Evolutionary conservation across 2,329 filamentous ascomycete genomes (phyloP).

Genomic region (Penicillium sp.): DNA sequence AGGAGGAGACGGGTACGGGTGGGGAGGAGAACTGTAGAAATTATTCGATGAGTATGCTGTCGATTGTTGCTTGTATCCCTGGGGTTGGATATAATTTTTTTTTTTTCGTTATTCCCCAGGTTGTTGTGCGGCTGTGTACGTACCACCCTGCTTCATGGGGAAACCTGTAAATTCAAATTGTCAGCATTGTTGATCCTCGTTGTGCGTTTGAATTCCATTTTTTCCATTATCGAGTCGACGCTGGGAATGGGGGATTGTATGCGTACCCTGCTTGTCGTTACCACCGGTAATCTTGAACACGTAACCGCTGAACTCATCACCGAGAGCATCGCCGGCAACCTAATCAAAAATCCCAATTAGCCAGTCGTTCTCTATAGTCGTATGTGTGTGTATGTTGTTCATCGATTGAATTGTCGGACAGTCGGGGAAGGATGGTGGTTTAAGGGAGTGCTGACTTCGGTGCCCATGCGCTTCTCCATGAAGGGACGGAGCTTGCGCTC

Average conservation of each 20-base stretch:
- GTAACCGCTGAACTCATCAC: constrained; percentile 99
- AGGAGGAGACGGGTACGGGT: constrained; percentile 98
- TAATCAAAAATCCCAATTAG: constrained; percentile 45
- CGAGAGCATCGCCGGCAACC: constrained; percentile 89
- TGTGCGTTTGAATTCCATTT: neutral
- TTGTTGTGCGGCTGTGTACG: constrained; percentile 31
- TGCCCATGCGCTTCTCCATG: constrained; percentile 91
- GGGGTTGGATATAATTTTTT: constrained; percentile 1
- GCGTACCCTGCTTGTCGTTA: constrained; percentile 95
- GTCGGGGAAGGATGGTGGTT: constrained; percentile 16
- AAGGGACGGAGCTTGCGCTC: constrained; percentile 98
- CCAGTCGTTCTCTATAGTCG: constrained; percentile 19
- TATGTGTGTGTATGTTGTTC: constrained; percentile 13
- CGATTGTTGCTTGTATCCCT: constrained; percentile 5
- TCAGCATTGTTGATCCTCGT: constrained; percentile 22
- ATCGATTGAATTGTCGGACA: constrained; percentile 7
- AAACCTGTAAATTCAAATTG: constrained; percentile 57
- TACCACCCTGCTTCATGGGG: constrained; percentile 98
- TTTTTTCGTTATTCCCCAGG: constrained; percentile 5
- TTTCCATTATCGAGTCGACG: neutral
- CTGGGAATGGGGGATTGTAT: constrained; percentile 5
- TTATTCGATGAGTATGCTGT: constrained; percentile 28
- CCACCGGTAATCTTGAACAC: constrained; percentile 99
- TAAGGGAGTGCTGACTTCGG: constrained; percentile 42
- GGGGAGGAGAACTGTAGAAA: constrained; percentile 69